A percentile compares a stretch with the other conserved stretches of the same genome.
These are phyloP conservation scores for Mercurialis annua DNA, from an alignment of 345 rosid genomes.

Conservation along the genomic window DNA sequence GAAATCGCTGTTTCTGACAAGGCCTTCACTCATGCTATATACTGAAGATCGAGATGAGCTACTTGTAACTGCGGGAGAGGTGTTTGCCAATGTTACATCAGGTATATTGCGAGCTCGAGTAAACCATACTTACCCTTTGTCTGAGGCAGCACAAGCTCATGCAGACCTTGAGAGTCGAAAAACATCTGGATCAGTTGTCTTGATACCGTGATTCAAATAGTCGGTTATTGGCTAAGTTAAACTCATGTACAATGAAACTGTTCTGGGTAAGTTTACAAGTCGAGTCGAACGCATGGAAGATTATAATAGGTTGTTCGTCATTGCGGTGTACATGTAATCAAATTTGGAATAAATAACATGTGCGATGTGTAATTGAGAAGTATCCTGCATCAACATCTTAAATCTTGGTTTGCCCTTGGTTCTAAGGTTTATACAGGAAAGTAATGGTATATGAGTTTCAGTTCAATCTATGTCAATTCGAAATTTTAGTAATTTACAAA, in stretches of 20 bases:
- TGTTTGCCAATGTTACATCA: constrained; percentile 54
- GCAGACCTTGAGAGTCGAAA: constrained; percentile 67
- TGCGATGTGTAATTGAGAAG: no score
- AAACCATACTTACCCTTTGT: constrained; percentile 70
- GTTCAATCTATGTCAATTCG: no score
- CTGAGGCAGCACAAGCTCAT: constrained; percentile 71
- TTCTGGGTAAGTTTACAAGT: neutral
- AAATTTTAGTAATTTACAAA: no score
- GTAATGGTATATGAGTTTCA: no score
- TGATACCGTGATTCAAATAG: constrained; percentile 48
- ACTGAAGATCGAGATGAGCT: constrained; percentile 66
- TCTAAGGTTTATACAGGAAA: no score
- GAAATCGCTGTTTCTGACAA: constrained; percentile 73
- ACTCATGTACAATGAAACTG: neutral
- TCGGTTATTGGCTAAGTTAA: neutral
- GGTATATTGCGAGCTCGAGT: constrained; percentile 59
- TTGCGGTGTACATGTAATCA: no score
- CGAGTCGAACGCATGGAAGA: neutral
- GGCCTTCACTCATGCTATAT: constrained; percentile 77
- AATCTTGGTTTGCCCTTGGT: no score
- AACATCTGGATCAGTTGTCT: constrained; percentile 72
- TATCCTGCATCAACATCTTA: no score
- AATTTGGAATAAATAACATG: no score
- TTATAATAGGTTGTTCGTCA: neutral
- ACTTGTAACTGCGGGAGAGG: constrained; percentile 68